Conservation (phyloP, 202 grass and related monocot species). For the Schoenoplectus tabernaemontani region DNA sequence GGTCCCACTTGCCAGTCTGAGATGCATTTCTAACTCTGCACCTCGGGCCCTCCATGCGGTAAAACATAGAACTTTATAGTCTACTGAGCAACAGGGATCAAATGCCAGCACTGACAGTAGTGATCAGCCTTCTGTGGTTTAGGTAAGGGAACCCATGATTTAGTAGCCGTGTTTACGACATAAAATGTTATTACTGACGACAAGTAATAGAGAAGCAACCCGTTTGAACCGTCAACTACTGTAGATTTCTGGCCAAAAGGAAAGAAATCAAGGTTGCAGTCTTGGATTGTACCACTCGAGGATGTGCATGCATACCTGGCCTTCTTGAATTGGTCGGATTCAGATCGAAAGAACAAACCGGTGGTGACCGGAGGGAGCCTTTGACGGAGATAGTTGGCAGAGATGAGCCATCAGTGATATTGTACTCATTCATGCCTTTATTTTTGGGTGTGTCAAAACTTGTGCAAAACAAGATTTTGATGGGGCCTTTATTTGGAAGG, state of each 20-base stretch:
- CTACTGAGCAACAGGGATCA: slow-evolving; percentile 28
- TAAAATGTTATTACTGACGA: slow-evolving; percentile 3
- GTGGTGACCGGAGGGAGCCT: slow-evolving; percentile 18
- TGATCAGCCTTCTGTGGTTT: slow-evolving; percentile 18
- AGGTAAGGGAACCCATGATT: slow-evolving; percentile 37
- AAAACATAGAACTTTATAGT: slow-evolving; percentile 72
- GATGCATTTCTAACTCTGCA: slow-evolving; percentile 51
- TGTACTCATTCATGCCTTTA: neutral
- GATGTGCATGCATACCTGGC: slow-evolving; percentile 36
- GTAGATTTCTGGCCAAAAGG: slow-evolving; percentile 15
- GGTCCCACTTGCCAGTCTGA: slow-evolving; percentile 24
- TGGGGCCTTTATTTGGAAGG: neutral
- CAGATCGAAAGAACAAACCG: slow-evolving; percentile 39
- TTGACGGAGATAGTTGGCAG: slow-evolving; percentile 29
- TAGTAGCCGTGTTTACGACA: slow-evolving; percentile 41
- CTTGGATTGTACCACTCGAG: neutral
- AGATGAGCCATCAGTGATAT: slow-evolving; percentile 25
- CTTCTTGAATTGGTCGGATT: neutral
- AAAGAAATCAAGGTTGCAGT: slow-evolving; percentile 41
- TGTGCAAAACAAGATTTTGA: neutral
- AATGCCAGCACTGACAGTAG: slow-evolving; percentile 46
- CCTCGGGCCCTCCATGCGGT: slow-evolving; percentile 37
- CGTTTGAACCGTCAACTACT: slow-evolving; percentile 45
- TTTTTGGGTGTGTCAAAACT: neutral
- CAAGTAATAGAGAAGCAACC: slow-evolving; percentile 39